Percentiles rank a stretch among this genome's conserved stretches.
These are phyloP conservation scores for Nannizziopsis arthrosporioides DNA, from an alignment of 2,329 filamentous ascomycete genomes.

Conservation along the genomic window DNA sequence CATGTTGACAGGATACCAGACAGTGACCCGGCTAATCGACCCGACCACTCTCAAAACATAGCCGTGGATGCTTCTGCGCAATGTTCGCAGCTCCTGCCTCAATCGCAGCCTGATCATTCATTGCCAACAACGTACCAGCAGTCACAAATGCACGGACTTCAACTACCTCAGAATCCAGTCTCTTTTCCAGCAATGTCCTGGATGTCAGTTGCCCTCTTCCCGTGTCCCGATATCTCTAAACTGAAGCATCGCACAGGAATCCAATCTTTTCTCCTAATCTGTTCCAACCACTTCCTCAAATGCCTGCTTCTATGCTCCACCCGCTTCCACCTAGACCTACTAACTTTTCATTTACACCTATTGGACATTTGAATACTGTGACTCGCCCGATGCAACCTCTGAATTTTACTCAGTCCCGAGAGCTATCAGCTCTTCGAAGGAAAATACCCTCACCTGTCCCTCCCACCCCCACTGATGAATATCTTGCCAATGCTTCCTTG, in stretches of 20 bases:
- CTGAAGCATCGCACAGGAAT: neutral
- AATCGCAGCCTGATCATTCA: neutral
- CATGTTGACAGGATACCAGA: too few relatives aligned
- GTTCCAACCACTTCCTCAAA: neutral
- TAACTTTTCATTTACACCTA: conserved; percentile 3
- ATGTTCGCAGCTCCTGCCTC: neutral
- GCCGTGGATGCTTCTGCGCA: neutral
- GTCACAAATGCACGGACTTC: neutral
- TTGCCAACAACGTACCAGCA: neutral
- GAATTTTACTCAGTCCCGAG: neutral
- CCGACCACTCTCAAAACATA: too few relatives aligned
- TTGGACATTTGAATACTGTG: neutral
- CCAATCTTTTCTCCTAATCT: neutral
- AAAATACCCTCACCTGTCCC: conserved; percentile 29
- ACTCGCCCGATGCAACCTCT: neutral
- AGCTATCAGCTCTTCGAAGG: neutral
- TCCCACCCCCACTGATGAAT: conserved; percentile 49
- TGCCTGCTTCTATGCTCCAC: neutral
- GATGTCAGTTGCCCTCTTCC: neutral
- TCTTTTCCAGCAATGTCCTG: neutral
- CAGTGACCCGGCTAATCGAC: too few relatives aligned
- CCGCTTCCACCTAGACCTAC: neutral
- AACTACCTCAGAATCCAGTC: neutral
- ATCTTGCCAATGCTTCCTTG: conserved; percentile 46
- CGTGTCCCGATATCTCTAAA: neutral